These are phyloP conservation scores for Silene conica DNA, from an alignment of 148 eudicot genomes.

Conservation along the genomic window DNA sequence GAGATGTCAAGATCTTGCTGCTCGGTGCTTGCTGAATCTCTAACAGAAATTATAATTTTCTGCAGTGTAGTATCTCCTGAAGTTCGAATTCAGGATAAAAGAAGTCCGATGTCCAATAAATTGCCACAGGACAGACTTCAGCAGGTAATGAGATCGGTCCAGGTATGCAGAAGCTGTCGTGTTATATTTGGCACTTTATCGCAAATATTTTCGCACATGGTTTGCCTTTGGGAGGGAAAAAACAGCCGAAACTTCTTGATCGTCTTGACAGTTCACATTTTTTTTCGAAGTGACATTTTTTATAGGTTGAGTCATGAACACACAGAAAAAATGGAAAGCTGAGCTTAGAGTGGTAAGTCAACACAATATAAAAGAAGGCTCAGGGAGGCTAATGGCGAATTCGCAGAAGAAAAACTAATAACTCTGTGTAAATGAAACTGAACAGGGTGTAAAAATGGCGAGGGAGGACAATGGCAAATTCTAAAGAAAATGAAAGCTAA, in stretches of 20 bases:
- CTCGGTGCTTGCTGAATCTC: constrained; percentile 1
- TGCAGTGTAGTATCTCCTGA: not conserved
- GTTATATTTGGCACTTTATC: not conserved
- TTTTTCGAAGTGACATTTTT: not conserved
- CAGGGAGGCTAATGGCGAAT: no score
- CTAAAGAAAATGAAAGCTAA: not conserved
- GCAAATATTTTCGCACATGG: not conserved
- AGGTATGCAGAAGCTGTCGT: not conserved
- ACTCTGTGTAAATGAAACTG: not conserved
- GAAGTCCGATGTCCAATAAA: not conserved
- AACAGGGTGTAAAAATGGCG: not conserved
- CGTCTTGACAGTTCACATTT: not conserved
- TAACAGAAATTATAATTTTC: not conserved
- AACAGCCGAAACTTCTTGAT: not conserved
- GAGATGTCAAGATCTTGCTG: not conserved
- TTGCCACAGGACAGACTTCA: not conserved
- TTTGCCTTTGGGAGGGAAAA: not conserved
- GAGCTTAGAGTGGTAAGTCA: not conserved
- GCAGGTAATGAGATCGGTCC: not conserved
- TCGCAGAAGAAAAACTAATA: not conserved
- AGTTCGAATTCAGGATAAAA: not conserved
- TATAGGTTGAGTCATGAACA: not conserved
- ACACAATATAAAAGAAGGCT: not conserved
- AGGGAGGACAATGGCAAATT: not conserved
- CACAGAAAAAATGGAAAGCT: not conserved